phyloP scores from a whole-genome alignment of 1,284 basidiomycete genomes.

The Ustilago hordei region DNA sequence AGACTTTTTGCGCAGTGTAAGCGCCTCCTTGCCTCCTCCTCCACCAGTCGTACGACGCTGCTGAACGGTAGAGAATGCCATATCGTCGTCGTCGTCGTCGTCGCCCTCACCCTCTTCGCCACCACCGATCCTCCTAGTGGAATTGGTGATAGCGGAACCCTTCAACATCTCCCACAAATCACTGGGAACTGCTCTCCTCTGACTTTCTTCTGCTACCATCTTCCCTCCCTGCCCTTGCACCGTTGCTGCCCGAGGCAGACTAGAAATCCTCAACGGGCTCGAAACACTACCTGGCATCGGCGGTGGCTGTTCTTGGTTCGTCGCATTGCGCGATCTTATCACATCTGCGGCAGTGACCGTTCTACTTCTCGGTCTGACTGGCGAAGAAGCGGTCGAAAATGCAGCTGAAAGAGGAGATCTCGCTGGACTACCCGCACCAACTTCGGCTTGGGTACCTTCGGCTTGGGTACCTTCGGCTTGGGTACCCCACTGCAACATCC shows the following conservation, averaged over 20 bases:
- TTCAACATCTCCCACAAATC: constrained; percentile 34
- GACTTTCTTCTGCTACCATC: constrained; percentile 33
- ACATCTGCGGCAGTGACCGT: constrained; percentile 43
- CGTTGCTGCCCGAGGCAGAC: constrained; percentile 7
- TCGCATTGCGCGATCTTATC: constrained; percentile 11
- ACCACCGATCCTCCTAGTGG: background rate
- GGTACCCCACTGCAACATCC: constrained; percentile 40
- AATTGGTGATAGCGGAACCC: constrained; percentile 1
- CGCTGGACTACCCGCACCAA: background rate
- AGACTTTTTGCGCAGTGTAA: constrained; percentile 16
- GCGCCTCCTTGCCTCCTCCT: background rate
- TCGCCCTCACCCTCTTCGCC: constrained; percentile 9
- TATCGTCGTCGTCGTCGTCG: constrained; percentile 14
- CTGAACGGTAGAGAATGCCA: constrained; percentile 15
- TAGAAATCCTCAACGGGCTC: constrained; percentile 16
- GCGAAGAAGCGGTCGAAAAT: constrained; percentile 15
- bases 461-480: constrained; percentile 45
- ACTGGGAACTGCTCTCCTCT: constrained; percentile 22
- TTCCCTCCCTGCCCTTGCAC: background rate
- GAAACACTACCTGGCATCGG: constrained; percentile 8
- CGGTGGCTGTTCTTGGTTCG: background rate
- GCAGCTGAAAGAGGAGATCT: constrained; percentile 1
- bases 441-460: constrained; percentile 3
- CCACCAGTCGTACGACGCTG: background rate
- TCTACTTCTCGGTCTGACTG: constrained; percentile 24